Evolutionary conservation across 495 filamentous ascomycete genomes (phyloP).

Genomic region (Lasiosphaeria hispida): DNA sequence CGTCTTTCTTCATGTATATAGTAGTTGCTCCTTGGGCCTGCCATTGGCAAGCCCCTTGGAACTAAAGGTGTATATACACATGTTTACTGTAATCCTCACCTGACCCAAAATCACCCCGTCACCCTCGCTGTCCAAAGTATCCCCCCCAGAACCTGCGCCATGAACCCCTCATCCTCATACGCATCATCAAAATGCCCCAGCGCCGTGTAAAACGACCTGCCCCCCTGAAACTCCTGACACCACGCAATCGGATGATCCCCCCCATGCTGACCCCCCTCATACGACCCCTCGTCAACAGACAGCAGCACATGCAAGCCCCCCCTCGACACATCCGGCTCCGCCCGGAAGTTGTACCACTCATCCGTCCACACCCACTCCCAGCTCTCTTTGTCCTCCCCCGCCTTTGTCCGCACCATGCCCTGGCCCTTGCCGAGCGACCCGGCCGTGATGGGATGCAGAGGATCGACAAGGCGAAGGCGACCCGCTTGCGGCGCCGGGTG

Average conservation of each 20-base stretch:
- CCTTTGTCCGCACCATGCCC: not conserved
- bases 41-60: too few relatives aligned
- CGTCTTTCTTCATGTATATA: not conserved
- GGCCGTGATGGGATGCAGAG: constrained; percentile 26
- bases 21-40: too few relatives aligned
- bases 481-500: constrained; percentile 35
- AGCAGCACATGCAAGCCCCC: constrained; percentile 29
- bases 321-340: constrained; percentile 19
- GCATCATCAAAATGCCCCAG: constrained; percentile 43
- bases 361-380: constrained; percentile 34
- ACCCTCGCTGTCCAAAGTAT: constrained; percentile 35
- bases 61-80: not conserved
- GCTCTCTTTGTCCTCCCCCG: not conserved
- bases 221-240: constrained; percentile 38
- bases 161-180: constrained; percentile 34
- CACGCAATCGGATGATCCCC: constrained; percentile 35
- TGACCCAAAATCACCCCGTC: not conserved
- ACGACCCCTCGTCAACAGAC: constrained; percentile 30
- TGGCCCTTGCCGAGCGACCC: constrained; percentile 16
- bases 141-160: constrained; percentile 28
- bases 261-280: constrained; percentile 32
- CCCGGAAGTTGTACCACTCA: constrained; percentile 43
- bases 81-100: not conserved
- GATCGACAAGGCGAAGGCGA: constrained; percentile 22
- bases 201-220: constrained; percentile 37